Percentiles rank a stretch among this genome's conserved stretches.
Conservation (phyloP, 2,329 filamentous ascomycete species). For the Fusarium azukiicola region DNA sequence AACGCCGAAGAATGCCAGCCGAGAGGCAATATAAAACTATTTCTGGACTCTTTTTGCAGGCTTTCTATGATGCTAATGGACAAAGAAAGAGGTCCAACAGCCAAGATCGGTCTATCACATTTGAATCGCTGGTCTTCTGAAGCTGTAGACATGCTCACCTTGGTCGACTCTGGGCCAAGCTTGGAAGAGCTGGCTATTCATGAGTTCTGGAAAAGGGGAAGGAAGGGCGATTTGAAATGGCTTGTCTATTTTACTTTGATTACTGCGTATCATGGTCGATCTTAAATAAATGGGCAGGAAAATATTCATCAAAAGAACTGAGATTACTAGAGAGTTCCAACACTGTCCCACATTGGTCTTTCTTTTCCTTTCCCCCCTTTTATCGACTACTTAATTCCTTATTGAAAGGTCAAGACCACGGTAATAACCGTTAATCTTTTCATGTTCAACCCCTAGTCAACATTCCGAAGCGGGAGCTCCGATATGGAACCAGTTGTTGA, state of each 20-base stretch:
- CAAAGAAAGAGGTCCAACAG: constrained; percentile 2
- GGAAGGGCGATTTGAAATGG: constrained; percentile 14
- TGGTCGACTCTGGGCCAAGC: constrained; percentile 9
- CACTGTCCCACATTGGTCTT: neutral
- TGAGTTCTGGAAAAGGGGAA: constrained; percentile 1
- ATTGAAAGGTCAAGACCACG: neutral
- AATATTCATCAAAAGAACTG: neutral
- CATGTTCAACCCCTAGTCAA: neutral
- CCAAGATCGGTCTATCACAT: constrained; percentile 1
- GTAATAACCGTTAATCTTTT: neutral
- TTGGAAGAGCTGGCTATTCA: constrained; percentile 6
- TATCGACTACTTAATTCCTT: neutral
- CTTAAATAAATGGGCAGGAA: neutral
- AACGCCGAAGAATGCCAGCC: neutral
- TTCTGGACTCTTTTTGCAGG: constrained; percentile 8
- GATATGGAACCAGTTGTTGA: neutral
- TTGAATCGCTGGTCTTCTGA: constrained; percentile 11
- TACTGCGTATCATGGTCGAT: constrained; percentile 3
- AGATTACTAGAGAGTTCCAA: neutral
- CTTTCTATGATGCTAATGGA: constrained; percentile 21
- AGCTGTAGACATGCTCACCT: constrained; percentile 12
- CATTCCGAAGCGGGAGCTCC: neutral
- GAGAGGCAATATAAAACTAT: constrained; percentile 1
- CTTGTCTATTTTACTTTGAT: neutral
- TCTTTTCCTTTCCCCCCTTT: neutral